phyloP scores from a whole-genome alignment of 345 rosid species.

The Acer saccharum region DNA sequence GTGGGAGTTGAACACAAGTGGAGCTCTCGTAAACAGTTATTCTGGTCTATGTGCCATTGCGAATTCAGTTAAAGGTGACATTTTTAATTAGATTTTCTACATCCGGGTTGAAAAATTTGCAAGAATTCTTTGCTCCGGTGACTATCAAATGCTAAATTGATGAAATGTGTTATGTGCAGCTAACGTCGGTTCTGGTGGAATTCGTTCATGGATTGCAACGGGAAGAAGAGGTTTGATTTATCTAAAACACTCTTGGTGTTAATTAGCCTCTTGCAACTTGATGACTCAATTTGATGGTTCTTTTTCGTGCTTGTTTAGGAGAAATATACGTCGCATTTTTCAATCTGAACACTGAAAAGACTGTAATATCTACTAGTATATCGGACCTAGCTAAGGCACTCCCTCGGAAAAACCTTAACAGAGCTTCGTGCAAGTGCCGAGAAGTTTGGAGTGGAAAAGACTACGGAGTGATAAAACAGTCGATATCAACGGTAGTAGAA shows the following conservation, averaged over 20 bases:
- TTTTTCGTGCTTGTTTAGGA: conserved; percentile 28
- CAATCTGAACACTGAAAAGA: conserved; percentile 50
- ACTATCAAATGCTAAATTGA: conserved; percentile 13
- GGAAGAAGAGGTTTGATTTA: conserved; percentile 66
- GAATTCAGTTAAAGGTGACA: conserved; percentile 56
- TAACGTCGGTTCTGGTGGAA: conserved; percentile 37
- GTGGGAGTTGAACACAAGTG: conserved; percentile 74
- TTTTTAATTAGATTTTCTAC: conserved; percentile 8
- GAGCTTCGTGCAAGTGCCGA: conserved; percentile 43
- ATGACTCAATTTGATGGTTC: not conserved
- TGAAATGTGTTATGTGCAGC: conserved; percentile 31
- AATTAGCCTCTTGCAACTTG: no score
- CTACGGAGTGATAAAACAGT: conserved; percentile 29
- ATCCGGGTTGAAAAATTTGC: not conserved
- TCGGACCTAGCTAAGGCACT: conserved; percentile 62
- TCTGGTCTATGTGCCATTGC: conserved; percentile 83
- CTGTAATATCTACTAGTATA: conserved; percentile 53
- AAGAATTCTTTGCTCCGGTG: not conserved
- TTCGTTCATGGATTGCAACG: conserved; percentile 86
- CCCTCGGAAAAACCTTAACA: conserved; percentile 31
- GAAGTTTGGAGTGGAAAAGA: conserved; percentile 71
- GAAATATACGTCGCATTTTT: conserved; percentile 62
- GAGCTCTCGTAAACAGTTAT: conserved; percentile 67
- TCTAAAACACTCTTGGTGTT: not conserved
- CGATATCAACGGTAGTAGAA: conserved; percentile 44